phyloP scores from a whole-genome alignment of 257 asterid genomes.

The Solanum chiquidenum region DNA sequence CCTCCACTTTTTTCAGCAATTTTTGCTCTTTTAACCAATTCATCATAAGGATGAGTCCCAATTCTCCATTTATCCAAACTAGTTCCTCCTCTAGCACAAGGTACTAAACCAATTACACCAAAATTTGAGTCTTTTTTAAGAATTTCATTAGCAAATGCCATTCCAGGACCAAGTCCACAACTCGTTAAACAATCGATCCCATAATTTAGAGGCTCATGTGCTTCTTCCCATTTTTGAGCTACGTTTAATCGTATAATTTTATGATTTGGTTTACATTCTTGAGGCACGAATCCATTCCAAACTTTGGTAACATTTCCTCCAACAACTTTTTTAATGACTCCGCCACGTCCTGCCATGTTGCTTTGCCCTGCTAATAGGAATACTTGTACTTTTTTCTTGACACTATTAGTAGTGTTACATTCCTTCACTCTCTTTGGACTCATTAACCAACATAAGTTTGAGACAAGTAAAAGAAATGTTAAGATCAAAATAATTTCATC shows the following conservation, averaged over 20 bases:
- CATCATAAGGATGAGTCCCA: neutral
- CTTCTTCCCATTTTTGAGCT: slow-evolving; percentile 15
- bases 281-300: slow-evolving; percentile 19
- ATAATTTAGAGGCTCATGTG: slow-evolving; percentile 29
- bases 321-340: neutral
- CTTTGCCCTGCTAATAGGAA: slow-evolving; percentile 43
- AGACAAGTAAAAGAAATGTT: neutral
- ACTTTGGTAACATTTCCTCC: neutral
- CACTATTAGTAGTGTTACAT: neutral
- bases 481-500: neutral
- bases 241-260: slow-evolving; percentile 11
- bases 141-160: slow-evolving; percentile 27
- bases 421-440: neutral
- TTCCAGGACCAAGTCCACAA: slow-evolving; percentile 41
- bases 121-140: slow-evolving; percentile 1
- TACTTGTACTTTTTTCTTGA: neutral
- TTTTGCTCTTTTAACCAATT: slow-evolving; percentile 15
- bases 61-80: slow-evolving; percentile 17
- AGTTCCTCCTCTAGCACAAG: slow-evolving; percentile 36
- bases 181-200: slow-evolving; percentile 13
- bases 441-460: neutral
- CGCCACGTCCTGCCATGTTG: slow-evolving; percentile 39
- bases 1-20: slow-evolving; percentile 17
- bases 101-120: slow-evolving; percentile 24
- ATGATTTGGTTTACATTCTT: slow-evolving; percentile 3